phyloP scores from a whole-genome alignment of 768 basidiomycete species.

The Tulasnella sp. region DNA sequence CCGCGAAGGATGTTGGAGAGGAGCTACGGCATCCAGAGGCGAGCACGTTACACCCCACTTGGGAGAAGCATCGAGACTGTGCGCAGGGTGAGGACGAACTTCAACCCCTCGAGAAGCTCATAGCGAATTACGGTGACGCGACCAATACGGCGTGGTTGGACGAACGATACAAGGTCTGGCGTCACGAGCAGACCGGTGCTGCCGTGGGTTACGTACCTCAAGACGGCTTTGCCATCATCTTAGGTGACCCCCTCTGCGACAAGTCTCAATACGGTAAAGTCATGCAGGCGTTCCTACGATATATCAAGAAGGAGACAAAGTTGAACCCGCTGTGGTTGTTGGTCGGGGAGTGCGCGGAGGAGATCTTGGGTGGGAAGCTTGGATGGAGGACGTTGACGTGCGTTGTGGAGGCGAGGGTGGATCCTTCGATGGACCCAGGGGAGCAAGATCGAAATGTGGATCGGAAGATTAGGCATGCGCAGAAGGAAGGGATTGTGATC shows the following conservation, averaged over 20 bases:
- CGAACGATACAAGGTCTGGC: constrained; percentile 39
- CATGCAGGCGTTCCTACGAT: constrained; percentile 37
- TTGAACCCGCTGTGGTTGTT: constrained; percentile 52
- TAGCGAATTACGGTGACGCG: constrained; percentile 56
- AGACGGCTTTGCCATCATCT: constrained; percentile 46
- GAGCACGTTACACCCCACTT: too few species aligned
- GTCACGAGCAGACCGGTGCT: constrained; percentile 43
- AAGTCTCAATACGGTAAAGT: constrained; percentile 32
- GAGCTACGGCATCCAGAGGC: too few species aligned
- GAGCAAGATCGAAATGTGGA: constrained; percentile 44
- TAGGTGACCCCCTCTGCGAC: constrained; percentile 50
- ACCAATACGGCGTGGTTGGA: constrained; percentile 66
- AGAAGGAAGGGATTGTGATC: constrained; percentile 47
- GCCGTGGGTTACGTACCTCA: constrained; percentile 51
- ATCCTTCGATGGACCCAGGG: constrained; percentile 43
- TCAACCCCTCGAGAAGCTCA: constrained; percentile 37
- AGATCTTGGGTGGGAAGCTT: constrained; percentile 38
- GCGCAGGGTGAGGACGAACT: not conserved
- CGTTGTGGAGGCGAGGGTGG: constrained; percentile 49
- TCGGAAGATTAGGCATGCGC: constrained; percentile 8
- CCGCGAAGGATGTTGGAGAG: constrained; percentile 54
- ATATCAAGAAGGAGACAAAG: constrained; percentile 32
- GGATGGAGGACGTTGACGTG: constrained; percentile 52
- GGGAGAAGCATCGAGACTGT: not conserved
- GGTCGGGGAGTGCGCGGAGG: constrained; percentile 42